Percentiles rank a stretch among this genome's conserved stretches.
phyloP scores from a whole-genome alignment of 2,329 filamentous ascomycete species.

The Dactylellina cionopaga region DNA sequence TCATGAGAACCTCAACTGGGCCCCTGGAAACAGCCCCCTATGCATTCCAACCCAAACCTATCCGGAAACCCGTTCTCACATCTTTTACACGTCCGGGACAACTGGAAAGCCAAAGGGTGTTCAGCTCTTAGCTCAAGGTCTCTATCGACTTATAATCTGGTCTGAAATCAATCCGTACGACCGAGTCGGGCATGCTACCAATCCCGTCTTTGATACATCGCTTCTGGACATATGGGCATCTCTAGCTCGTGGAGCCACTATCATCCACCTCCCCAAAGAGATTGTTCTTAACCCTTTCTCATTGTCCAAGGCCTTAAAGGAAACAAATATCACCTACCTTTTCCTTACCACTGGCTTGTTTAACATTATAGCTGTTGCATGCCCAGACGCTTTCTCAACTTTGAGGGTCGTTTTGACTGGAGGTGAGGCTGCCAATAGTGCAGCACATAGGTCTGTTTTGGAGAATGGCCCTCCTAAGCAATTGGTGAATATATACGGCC shows the following conservation, averaged over 20 bases:
- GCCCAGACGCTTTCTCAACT: conserved; percentile 4
- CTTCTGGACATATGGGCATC: neutral
- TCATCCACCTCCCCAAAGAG: conserved; percentile 5
- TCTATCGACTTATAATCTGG: neutral
- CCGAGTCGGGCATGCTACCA: conserved; percentile 12
- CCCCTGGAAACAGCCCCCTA: neutral
- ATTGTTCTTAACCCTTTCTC: conserved; percentile 4
- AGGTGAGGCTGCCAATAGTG: conserved; percentile 6
- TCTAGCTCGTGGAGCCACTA: conserved; percentile 3
- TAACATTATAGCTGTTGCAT: conserved; percentile 13
- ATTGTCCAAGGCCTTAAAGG: neutral
- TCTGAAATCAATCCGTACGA: neutral
- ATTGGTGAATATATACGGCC: conserved; percentile 9
- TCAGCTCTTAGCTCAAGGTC: neutral
- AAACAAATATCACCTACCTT: neutral
- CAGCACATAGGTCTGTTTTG: neutral
- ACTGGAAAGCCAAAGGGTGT: conserved; percentile 14
- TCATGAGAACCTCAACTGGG: neutral
- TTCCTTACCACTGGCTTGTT: conserved; percentile 7
- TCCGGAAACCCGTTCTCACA: conserved; percentile 6
- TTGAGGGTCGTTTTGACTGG: neutral
- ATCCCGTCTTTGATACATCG: conserved; percentile 5
- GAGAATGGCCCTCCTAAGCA: neutral
- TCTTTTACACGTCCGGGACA: conserved; percentile 11
- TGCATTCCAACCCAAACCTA: conserved; percentile 10